These are phyloP conservation scores for Ophiocordyceps camponoti-rufipedis DNA, from an alignment of 2,329 filamentous ascomycete genomes.

Conservation along the genomic window DNA sequence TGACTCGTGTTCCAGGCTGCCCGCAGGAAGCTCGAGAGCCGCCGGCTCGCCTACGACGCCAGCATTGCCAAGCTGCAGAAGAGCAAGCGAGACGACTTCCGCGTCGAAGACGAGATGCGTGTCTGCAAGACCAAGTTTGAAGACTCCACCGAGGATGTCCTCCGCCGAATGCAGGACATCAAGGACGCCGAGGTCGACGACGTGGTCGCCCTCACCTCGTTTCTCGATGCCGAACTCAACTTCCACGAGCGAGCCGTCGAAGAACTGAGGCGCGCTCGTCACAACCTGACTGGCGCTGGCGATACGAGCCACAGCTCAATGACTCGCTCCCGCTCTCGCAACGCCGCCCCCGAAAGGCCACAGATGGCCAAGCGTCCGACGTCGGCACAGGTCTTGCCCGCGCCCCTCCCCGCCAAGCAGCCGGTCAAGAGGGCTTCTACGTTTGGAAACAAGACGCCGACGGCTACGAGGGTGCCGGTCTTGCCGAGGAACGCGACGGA, in stretches of 20 bases:
- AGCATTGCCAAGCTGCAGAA: conserved; percentile 83
- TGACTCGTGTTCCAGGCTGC: conserved; percentile 28
- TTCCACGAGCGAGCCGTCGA: conserved; percentile 86
- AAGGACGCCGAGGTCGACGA: conserved; percentile 79
- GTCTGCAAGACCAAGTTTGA: conserved; percentile 91
- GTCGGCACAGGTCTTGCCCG: conserved; percentile 9
- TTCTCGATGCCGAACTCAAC: conserved; percentile 75
- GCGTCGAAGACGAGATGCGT: conserved; percentile 81
- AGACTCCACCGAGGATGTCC: conserved; percentile 82
- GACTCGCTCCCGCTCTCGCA: conserved; percentile 27
- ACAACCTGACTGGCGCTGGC: conserved; percentile 21
- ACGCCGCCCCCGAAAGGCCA: conserved; percentile 22
- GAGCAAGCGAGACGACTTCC: conserved; percentile 82
- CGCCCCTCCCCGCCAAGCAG: conserved; percentile 17
- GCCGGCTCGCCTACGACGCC: conserved; percentile 79
- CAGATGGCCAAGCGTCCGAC: conserved; percentile 21
- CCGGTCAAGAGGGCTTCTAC: conserved; percentile 19
- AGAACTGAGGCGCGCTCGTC: conserved; percentile 43
- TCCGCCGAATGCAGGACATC: conserved; percentile 87
- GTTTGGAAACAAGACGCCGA: conserved; percentile 14
- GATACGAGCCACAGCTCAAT: conserved; percentile 4
- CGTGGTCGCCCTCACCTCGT: conserved; percentile 58
- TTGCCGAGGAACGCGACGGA: conserved; percentile 25
- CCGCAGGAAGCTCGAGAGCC: conserved; percentile 84
- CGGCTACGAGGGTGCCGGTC: conserved; percentile 16